phyloP scores from a whole-genome alignment of 768 basidiomycete genomes.

The Multifurca ochricompacta region DNA sequence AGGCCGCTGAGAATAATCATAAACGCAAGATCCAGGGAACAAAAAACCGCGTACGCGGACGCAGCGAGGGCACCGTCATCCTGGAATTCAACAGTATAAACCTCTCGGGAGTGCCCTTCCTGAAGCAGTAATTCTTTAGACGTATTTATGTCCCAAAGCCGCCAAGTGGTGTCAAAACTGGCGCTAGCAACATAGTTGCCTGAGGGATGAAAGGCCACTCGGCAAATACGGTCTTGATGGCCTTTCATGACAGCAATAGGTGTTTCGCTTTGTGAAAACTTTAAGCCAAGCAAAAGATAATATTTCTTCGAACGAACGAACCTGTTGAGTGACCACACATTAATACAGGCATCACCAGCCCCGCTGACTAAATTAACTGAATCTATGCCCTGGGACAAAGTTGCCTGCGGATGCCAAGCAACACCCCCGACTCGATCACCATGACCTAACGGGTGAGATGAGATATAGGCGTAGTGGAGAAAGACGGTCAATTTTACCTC shows the following conservation, averaged over 20 bases:
- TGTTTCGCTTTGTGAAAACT: constrained; percentile 49
- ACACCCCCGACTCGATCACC: constrained; percentile 89
- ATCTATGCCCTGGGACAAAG: constrained; percentile 54
- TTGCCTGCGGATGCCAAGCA: constrained; percentile 96
- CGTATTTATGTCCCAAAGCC: constrained; percentile 88
- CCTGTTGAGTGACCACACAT: constrained; percentile 87
- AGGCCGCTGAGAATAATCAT: constrained; percentile 55
- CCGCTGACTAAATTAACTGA: constrained; percentile 84
- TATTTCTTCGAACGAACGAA: constrained; percentile 27
- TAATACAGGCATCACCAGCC: constrained; percentile 77
- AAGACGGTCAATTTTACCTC: constrained; percentile 43
- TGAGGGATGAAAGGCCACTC: constrained; percentile 94
- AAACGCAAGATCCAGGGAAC: not conserved
- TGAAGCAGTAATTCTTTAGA: constrained; percentile 79
- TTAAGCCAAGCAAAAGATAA: not conserved
- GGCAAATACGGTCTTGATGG: constrained; percentile 84
- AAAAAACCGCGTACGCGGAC: constrained; percentile 61
- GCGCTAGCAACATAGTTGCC: constrained; percentile 91
- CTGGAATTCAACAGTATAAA: constrained; percentile 94
- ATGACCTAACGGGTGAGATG: constrained; percentile 48
- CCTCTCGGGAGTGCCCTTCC: constrained; percentile 96
- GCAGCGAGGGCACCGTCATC: constrained; percentile 88
- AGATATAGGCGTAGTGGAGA: not conserved
- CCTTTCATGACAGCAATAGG: constrained; percentile 84
- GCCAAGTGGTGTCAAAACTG: constrained; percentile 95